These are phyloP conservation scores for Arxiozyma heterogenica DNA, from an alignment of 1,139 yeast genomes.

Conservation along the genomic window DNA sequence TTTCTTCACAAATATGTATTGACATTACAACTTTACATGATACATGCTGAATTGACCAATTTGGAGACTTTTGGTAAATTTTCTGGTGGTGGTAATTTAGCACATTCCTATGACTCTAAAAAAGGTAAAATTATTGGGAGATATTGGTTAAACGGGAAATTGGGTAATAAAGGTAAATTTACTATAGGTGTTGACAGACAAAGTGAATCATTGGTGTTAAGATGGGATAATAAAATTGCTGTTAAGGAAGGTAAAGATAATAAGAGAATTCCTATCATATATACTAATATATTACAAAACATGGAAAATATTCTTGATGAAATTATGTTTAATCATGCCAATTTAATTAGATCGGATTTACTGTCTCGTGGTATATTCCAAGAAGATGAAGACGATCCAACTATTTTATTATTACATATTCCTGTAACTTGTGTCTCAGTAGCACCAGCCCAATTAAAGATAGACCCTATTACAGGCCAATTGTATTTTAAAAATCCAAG, in stretches of 20 bases:
- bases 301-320: slow-evolving; percentile 31
- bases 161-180: slow-evolving; percentile 43
- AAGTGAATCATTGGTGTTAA: slow-evolving; percentile 42
- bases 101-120: slow-evolving; percentile 58
- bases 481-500: slow-evolving; percentile 43
- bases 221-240: slow-evolving; percentile 44
- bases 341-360: slow-evolving; percentile 25
- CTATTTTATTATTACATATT: slow-evolving; percentile 26
- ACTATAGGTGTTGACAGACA: slow-evolving; percentile 56
- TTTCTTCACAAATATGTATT: slow-evolving; percentile 63
- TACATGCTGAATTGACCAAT: slow-evolving; percentile 55
- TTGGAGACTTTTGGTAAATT: slow-evolving; percentile 41
- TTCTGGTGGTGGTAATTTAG: slow-evolving; percentile 62
- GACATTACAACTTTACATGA: slow-evolving; percentile 61
- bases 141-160: slow-evolving; percentile 55
- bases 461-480: slow-evolving; percentile 38
- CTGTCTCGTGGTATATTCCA: slow-evolving; percentile 24
- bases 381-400: slow-evolving; percentile 27
- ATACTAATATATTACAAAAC: slow-evolving; percentile 29
- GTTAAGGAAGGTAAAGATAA: not conserved
- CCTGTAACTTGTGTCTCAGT: slow-evolving; percentile 30
- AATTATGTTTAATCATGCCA: slow-evolving; percentile 31
- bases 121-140: slow-evolving; percentile 51
- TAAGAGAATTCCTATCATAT: slow-evolving; percentile 26
- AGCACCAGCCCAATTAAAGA: slow-evolving; percentile 33